Evolutionary conservation across 2,329 filamentous ascomycete genomes (phyloP).

Genomic region (Rhynchosporium graminicola): DNA sequence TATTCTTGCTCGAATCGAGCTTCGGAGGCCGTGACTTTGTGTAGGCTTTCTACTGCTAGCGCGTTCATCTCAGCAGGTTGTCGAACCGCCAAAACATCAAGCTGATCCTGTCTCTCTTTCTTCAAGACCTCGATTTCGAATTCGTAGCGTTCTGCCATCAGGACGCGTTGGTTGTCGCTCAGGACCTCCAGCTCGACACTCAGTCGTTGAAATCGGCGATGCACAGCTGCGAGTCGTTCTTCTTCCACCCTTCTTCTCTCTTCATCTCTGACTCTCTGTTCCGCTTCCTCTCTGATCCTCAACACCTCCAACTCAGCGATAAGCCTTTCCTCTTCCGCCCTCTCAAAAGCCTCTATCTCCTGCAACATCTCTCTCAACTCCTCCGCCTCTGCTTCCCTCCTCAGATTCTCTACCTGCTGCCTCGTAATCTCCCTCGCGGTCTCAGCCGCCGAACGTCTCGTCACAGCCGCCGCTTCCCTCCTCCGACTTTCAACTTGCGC

Average conservation of each 20-base stretch:
- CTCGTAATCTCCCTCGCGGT: neutral
- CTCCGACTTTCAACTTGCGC: slow-evolving; percentile 1
- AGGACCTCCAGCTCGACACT: slow-evolving; percentile 43
- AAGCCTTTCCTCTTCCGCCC: slow-evolving; percentile 47
- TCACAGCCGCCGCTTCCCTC: slow-evolving; percentile 5
- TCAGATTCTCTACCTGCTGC: slow-evolving; percentile 34
- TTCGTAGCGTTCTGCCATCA: slow-evolving; percentile 45
- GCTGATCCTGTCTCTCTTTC: slow-evolving; percentile 41
- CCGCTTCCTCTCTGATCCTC: slow-evolving; percentile 42
- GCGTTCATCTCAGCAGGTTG: slow-evolving; percentile 39
- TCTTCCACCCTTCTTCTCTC: slow-evolving; percentile 46
- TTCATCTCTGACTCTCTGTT: slow-evolving; percentile 43
- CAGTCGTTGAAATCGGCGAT: slow-evolving; percentile 44
- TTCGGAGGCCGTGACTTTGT: slow-evolving; percentile 42
- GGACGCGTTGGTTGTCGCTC: slow-evolving; percentile 46
- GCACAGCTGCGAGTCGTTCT: slow-evolving; percentile 44
- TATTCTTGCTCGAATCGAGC: slow-evolving; percentile 45
- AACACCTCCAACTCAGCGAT: slow-evolving; percentile 41
- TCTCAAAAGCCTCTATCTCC: slow-evolving; percentile 52
- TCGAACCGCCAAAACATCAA: slow-evolving; percentile 32
- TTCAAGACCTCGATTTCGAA: slow-evolving; percentile 41
- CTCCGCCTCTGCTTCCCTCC: slow-evolving; percentile 38
- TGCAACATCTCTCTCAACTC: slow-evolving; percentile 46
- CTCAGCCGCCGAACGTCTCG: slow-evolving; percentile 41
- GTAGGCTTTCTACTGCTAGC: slow-evolving; percentile 34